phyloP scores from a whole-genome alignment of 192 early-diverging fungal genomes.

The Coemansia asiatica region DNA sequence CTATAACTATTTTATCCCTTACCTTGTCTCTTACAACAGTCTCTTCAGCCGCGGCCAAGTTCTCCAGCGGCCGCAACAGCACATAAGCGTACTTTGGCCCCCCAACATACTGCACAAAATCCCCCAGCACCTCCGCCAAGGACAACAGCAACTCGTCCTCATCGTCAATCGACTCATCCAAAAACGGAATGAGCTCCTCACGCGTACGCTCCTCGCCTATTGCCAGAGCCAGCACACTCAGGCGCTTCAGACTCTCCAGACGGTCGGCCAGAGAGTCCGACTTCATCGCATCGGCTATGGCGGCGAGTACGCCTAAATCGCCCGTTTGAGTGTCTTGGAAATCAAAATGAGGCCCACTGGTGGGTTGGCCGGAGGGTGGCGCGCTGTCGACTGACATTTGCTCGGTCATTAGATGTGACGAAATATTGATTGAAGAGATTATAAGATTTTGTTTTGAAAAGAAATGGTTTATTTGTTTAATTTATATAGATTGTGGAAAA shows the following conservation, averaged over 20 bases:
- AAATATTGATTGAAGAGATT: not conserved
- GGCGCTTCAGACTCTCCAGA: constrained; percentile 55
- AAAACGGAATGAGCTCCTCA: constrained; percentile 94
- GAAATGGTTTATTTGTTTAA: too few relatives aligned
- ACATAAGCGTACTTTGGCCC: constrained; percentile 84
- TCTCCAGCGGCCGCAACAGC: constrained; percentile 90
- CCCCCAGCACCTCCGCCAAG: constrained; percentile 90
- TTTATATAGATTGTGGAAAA: too few relatives aligned
- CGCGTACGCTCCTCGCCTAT: constrained; percentile 93
- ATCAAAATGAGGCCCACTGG: constrained; percentile 34
- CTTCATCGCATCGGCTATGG: constrained; percentile 57
- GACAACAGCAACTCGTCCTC: constrained; percentile 96
- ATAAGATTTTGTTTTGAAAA: not conserved
- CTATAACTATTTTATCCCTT: constrained; percentile 12
- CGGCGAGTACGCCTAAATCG: constrained; percentile 48
- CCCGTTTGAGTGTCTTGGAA: constrained; percentile 52
- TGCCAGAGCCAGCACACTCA: constrained; percentile 70
- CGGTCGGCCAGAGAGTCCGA: constrained; percentile 55
- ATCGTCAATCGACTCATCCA: constrained; percentile 99
- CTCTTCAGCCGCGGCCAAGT: constrained; percentile 96
- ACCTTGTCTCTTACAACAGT: constrained; percentile 98
- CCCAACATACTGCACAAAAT: constrained; percentile 91
- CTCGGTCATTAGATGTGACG: constrained; percentile 42
- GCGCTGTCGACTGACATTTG: constrained; percentile 55
- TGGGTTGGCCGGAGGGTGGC: constrained; percentile 23